Base-by-base conservation (phyloP, 768 basidiomycete genomes). In the Gloeopeniophorella convolvens region DNA sequence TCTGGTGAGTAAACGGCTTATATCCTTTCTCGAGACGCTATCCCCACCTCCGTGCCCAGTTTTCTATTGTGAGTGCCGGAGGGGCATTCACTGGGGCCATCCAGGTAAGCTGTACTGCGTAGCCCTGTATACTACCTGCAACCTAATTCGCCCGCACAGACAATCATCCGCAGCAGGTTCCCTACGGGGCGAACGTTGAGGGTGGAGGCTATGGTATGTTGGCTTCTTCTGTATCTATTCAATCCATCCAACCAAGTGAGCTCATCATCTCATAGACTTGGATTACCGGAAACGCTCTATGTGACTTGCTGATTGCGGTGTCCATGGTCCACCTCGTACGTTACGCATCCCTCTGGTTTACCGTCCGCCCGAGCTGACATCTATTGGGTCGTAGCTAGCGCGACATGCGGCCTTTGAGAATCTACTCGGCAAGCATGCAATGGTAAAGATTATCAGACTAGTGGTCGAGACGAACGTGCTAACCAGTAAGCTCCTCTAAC, bases 391-490 rank as follows among this genome's bases (percentile, higher is more conserved):
- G 6, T 9, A 48, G 46, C 20, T 48, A 15, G 4, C 2, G 4
- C 5, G 1, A 24, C 35, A 35, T 2, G 24, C 15, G 5, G 15
- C 8, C 2, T 31, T 10, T 23, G 59, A 43, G 12, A 8, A 27
- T 12, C 5, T 3, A 1, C 23, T 32, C 15, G 41, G 30, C 11
- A 20, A 4, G 3, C 42, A 62, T n/a, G 32, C 56, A n/a, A 32
- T 64, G 3, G 27, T 48, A 1, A 54, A 51, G 5, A 49, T 63
- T 5, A 56, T 64, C 3, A 54, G 58, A 5, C 28, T 64, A 26
- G 60, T 33, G 0, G 15, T 52, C 33, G 51, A 52, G 34, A 47
- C 45, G n/a, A 52, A 52, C 27, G 3, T 41, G 4, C 9, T 45
- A 32, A 51, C 50, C 3, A n/a, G 50, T 45, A 20, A n/a, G 50